A percentile compares a stretch with the other conserved stretches of the same genome.
Conservation (phyloP, 2,329 filamentous ascomycete species). For the Bipolaris cookei region DNA sequence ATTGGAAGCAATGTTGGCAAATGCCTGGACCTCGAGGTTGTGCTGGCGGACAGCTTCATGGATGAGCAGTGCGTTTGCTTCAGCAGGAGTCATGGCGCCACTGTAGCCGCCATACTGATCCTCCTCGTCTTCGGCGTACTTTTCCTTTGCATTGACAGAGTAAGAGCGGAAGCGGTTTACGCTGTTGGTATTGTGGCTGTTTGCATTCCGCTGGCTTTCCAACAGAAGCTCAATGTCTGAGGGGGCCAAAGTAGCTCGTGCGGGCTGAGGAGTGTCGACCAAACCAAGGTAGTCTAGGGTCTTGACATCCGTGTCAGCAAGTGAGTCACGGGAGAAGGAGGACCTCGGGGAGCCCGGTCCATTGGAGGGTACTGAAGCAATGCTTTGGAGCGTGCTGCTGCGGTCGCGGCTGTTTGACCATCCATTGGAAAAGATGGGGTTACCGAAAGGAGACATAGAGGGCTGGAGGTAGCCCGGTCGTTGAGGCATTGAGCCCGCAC, state of each 20-base stretch:
- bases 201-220: slow-evolving; percentile 64
- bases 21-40: slow-evolving; percentile 91
- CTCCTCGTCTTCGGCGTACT: slow-evolving; percentile 89
- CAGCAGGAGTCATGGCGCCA: slow-evolving; percentile 65
- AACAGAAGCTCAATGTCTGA: slow-evolving; percentile 61
- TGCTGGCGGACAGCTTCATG: slow-evolving; percentile 83
- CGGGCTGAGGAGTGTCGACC: slow-evolving; percentile 87
- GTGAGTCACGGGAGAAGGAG: slow-evolving; percentile 82
- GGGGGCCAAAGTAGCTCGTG: slow-evolving; percentile 71
- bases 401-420: slow-evolving; percentile 84
- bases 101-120: slow-evolving; percentile 70
- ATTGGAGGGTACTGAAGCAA: slow-evolving; percentile 85
- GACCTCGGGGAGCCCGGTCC: slow-evolving; percentile 86
- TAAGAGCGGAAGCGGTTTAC: slow-evolving; percentile 93
- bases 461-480: slow-evolving; percentile 70
- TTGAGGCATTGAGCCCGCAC: slow-evolving; percentile 94
- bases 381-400: slow-evolving; percentile 86
- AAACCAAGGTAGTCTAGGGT: slow-evolving; percentile 95
- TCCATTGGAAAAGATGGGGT: slow-evolving; percentile 83
- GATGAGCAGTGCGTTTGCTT: slow-evolving; percentile 65
- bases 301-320: slow-evolving; percentile 85
- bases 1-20: slow-evolving; percentile 80
- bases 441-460: slow-evolving; percentile 74
- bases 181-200: slow-evolving; percentile 64
- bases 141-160: slow-evolving; percentile 98